Evolutionary conservation across 768 basidiomycete genomes (phyloP).

Genomic region (Phallus indusiatus): DNA sequence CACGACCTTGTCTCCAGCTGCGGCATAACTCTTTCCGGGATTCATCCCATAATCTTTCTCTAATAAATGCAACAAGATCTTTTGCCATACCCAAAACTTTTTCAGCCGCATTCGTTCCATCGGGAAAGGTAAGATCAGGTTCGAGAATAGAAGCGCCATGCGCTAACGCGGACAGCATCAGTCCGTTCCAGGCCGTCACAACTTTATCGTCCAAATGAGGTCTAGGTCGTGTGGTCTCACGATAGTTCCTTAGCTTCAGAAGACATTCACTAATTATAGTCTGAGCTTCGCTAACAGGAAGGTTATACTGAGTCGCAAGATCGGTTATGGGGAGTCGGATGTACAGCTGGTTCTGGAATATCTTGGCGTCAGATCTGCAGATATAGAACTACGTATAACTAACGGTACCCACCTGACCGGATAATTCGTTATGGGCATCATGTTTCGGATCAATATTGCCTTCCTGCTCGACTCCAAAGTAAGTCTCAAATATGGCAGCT

Average conservation of each 20-base stretch:
- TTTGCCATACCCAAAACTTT: neutral
- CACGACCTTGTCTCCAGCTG: slow-evolving; percentile 28
- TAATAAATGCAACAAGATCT: slow-evolving; percentile 14
- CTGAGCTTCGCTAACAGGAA: slow-evolving; percentile 16
- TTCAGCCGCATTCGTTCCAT: neutral
- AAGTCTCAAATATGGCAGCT: slow-evolving; percentile 20
- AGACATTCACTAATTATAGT: slow-evolving; percentile 14
- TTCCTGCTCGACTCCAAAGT: slow-evolving; percentile 25
- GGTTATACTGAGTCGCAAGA: neutral
- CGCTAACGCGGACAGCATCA: slow-evolving; percentile 24
- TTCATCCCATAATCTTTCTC: slow-evolving; percentile 10
- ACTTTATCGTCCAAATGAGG: slow-evolving; percentile 36
- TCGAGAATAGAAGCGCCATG: neutral
- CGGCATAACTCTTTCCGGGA: slow-evolving; percentile 18
- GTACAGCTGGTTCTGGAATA: slow-evolving; percentile 1
- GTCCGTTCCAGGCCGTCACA: slow-evolving; percentile 31
- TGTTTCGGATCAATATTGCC: slow-evolving; percentile 29
- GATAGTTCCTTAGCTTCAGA: slow-evolving; percentile 18
- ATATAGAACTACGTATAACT: neutral
- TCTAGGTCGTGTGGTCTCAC: slow-evolving; percentile 26
- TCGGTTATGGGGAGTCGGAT: neutral
- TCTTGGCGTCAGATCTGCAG: neutral
- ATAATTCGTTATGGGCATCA: slow-evolving; percentile 30
- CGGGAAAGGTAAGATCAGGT: neutral
- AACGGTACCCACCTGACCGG: slow-evolving; percentile 13